phyloP scores from a whole-genome alignment of 306 rosid species.

The Quercus agrifolia region DNA sequence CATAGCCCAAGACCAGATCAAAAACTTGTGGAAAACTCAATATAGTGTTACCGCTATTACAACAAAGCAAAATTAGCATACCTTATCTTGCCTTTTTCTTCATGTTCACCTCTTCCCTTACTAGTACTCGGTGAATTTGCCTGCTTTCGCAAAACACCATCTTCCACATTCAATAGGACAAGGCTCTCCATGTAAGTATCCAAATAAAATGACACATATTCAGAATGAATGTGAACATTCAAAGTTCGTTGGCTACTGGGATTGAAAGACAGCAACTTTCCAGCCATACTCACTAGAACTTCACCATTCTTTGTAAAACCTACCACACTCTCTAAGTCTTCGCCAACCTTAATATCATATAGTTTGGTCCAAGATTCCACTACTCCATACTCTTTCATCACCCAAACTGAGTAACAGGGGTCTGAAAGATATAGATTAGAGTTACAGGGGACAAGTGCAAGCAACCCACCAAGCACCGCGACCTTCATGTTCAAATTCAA shows the following conservation, averaged over 20 bases:
- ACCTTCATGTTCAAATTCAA: background rate
- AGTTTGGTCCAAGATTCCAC: background rate
- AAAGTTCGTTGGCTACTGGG: background rate
- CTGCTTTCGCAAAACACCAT: background rate
- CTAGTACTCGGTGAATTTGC: background rate
- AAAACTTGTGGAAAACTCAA: background rate
- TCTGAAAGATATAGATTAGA: too few relatives aligned
- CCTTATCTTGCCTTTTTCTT: background rate
- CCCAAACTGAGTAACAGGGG: background rate
- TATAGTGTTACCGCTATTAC: background rate
- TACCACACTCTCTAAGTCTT: background rate
- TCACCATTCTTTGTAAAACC: background rate
- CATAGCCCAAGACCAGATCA: too few relatives aligned
- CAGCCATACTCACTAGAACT: background rate
- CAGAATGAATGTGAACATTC: background rate
- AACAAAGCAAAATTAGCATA: background rate
- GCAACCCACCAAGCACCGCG: background rate
- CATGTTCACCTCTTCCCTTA: background rate
- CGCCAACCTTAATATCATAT: background rate
- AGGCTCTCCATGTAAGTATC: background rate
- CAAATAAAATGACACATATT: background rate
- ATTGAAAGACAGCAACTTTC: background rate
- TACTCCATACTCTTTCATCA: background rate
- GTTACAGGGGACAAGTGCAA: constrained; percentile 2
- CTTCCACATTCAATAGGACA: background rate